A percentile compares a stretch with the other conserved stretches of the same genome.
Evolutionary conservation across 192 early-diverging fungal species (phyloP).

Genomic region (Physocladia obscura): DNA sequence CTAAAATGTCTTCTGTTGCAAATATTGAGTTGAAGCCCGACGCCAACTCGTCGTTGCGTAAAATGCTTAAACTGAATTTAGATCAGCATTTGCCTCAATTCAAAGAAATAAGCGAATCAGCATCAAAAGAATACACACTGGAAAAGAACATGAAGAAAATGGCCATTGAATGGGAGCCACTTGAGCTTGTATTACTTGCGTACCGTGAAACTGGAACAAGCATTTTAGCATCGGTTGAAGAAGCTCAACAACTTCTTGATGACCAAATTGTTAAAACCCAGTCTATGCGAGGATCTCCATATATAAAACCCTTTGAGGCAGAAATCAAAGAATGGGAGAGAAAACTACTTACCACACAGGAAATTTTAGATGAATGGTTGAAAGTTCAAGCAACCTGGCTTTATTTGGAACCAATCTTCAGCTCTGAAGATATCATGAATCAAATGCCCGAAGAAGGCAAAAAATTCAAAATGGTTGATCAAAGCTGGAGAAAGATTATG

Average conservation of each 20-base stretch:
- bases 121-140: slow-evolving; percentile 64
- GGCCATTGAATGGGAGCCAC: slow-evolving; percentile 58
- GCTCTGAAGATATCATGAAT: slow-evolving; percentile 68
- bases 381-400: slow-evolving; percentile 70
- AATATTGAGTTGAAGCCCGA: slow-evolving; percentile 59
- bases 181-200: slow-evolving; percentile 54
- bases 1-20: slow-evolving; percentile 41
- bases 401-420: slow-evolving; percentile 65
- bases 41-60: slow-evolving; percentile 47
- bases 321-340: slow-evolving; percentile 66
- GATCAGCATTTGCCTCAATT: slow-evolving; percentile 52
- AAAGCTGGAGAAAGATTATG: slow-evolving; percentile 62
- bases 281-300: slow-evolving; percentile 67
- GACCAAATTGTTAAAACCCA: slow-evolving; percentile 71
- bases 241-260: slow-evolving; percentile 62
- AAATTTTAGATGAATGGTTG: slow-evolving; percentile 66
- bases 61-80: slow-evolving; percentile 62
- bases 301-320: slow-evolving; percentile 64
- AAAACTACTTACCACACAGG: slow-evolving; percentile 56
- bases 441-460: slow-evolving; percentile 69
- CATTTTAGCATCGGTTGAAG: slow-evolving; percentile 58
- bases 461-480: slow-evolving; percentile 62
- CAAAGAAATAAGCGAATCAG: slow-evolving; percentile 62
- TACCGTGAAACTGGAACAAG: slow-evolving; percentile 63
- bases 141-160: slow-evolving; percentile 68